phyloP scores from a whole-genome alignment of 805 yeast genomes.

The Blastobotrys parvus region DNA sequence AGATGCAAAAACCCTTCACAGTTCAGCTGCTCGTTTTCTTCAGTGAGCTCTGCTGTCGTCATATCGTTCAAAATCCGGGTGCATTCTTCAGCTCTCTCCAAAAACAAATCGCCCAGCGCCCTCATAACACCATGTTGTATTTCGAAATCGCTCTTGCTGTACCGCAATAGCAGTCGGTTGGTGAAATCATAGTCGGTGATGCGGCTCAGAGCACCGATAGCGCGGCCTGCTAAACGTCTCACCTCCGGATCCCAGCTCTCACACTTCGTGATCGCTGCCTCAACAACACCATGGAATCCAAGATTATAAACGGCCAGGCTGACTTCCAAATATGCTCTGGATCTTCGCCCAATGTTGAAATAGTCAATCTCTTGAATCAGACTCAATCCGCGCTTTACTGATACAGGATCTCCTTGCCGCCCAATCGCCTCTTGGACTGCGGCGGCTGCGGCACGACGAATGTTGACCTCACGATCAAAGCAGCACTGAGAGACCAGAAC shows the following conservation, averaged over 20 bases:
- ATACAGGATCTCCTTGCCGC: slow-evolving; percentile 42
- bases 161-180: neutral
- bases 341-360: slow-evolving; percentile 37
- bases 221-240: slow-evolving; percentile 35
- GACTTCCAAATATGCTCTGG: slow-evolving; percentile 33
- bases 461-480: slow-evolving; percentile 65
- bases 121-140: slow-evolving; percentile 20
- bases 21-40: slow-evolving; percentile 15
- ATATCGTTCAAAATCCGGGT: slow-evolving; percentile 5
- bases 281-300: slow-evolving; percentile 18
- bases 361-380: slow-evolving; percentile 56
- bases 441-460: slow-evolving; percentile 78
- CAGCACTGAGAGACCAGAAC: slow-evolving; percentile 43
- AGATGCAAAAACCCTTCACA: slow-evolving; percentile 33
- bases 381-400: slow-evolving; percentile 27
- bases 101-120: slow-evolving; percentile 18
- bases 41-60: slow-evolving; percentile 7
- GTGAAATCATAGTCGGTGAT: neutral
- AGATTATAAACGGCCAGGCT: slow-evolving; percentile 22
- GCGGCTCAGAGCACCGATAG: slow-evolving; percentile 22
- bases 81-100: neutral
- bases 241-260: slow-evolving; percentile 35
- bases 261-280: slow-evolving; percentile 28
- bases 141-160: slow-evolving; percentile 9
- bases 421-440: slow-evolving; percentile 84